Percentiles rank a stretch among this genome's conserved stretches.
Conservation (phyloP, 2,329 filamentous ascomycete genomes). For the Paecilomyces sp. region DNA sequence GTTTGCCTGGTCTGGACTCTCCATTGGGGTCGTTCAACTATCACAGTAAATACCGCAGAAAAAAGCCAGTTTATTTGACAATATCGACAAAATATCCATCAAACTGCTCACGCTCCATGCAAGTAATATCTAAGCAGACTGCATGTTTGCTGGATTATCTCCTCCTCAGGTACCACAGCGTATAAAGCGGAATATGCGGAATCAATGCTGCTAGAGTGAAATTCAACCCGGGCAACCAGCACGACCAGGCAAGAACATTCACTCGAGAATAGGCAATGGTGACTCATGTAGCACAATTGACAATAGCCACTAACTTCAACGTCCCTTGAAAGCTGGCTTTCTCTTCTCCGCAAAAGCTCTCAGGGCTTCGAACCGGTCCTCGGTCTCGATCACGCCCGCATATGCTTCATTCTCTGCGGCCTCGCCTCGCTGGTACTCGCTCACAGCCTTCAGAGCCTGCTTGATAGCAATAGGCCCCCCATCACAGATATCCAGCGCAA, state of each 20-base stretch:
- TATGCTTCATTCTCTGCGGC: slow-evolving; percentile 84
- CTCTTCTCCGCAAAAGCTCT: slow-evolving; percentile 75
- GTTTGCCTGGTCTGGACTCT: not conserved
- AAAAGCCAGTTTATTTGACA: not conserved
- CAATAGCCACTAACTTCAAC: slow-evolving; percentile 23
- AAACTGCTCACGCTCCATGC: not conserved
- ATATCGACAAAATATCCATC: not conserved
- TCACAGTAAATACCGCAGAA: not conserved
- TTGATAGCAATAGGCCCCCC: slow-evolving; percentile 78
- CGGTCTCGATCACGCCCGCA: slow-evolving; percentile 70
- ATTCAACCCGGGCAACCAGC: not conserved
- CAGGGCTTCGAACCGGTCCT: slow-evolving; percentile 83
- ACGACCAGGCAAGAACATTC: not conserved
- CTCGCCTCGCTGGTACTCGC: slow-evolving; percentile 57
- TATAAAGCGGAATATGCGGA: not conserved
- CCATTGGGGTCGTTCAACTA: not conserved
- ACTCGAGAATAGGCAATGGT: not conserved
- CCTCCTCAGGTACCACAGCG: not conserved
- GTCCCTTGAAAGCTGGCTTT: slow-evolving; percentile 59
- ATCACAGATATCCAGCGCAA: slow-evolving; percentile 82
- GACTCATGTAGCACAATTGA: not conserved
- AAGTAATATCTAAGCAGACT: not conserved
- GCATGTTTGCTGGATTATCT: not conserved
- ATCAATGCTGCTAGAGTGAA: not conserved
- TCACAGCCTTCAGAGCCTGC: slow-evolving; percentile 72